Conservation (phyloP, 2,329 filamentous ascomycete genomes). For the Pseudophaeomoniella oleicola region DNA sequence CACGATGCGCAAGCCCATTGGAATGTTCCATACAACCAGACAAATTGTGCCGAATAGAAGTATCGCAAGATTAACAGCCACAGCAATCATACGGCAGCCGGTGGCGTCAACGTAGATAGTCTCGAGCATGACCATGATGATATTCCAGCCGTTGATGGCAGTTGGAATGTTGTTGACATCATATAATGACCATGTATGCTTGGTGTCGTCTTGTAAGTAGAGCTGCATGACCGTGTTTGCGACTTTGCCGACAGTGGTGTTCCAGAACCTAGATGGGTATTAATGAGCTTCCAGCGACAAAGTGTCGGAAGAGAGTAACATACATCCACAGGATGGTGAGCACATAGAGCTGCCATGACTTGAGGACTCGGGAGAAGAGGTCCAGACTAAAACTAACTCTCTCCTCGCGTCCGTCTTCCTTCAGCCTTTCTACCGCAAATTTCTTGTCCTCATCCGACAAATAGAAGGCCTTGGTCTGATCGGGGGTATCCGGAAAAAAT, state of each 20-base stretch:
- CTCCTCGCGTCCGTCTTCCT: conserved; percentile 17
- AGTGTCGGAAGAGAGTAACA: not conserved
- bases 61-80: conserved; percentile 16
- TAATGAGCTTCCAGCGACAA: not conserved
- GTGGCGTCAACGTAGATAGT: conserved; percentile 18
- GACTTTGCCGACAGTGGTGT: conserved; percentile 14
- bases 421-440: conserved; percentile 9
- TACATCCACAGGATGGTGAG: conserved; percentile 16
- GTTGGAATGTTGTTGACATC: conserved; percentile 17
- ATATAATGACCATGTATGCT: conserved; percentile 15
- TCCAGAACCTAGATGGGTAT: not conserved
- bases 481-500: conserved; percentile 28
- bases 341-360: conserved; percentile 15
- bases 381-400: conserved; percentile 13
- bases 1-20: conserved; percentile 17
- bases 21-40: conserved; percentile 18
- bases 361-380: conserved; percentile 10
- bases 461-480: conserved; percentile 27
- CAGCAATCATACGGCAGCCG: conserved; percentile 17
- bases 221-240: conserved; percentile 16
- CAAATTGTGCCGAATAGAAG: conserved; percentile 18
- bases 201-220: conserved; percentile 14
- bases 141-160: conserved; percentile 17
- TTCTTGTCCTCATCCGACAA: conserved; percentile 15
- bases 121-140: conserved; percentile 13